A percentile compares a stretch with the other conserved stretches of the same genome.
phyloP scores from a whole-genome alignment of 208 protist genomes.

The Acanthamoeba healyi region DNA sequence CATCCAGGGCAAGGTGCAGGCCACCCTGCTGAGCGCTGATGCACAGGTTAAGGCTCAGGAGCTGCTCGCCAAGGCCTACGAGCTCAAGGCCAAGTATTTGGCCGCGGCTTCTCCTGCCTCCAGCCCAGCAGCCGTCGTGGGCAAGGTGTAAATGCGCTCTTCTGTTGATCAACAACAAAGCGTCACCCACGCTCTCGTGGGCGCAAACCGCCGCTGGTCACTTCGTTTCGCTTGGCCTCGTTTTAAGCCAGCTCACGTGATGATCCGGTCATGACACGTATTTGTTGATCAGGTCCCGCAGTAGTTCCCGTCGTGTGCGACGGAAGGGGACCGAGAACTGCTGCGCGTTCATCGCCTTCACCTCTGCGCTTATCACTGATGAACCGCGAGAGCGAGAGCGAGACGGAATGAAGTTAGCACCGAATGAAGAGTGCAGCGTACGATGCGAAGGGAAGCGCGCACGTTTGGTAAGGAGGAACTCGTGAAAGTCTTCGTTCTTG shows the following conservation, averaged over 20 bases:
- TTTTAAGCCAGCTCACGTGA: neutral
- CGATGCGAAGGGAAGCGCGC: neutral
- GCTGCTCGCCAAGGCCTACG: neutral
- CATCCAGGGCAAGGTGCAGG: neutral
- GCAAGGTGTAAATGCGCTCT: neutral
- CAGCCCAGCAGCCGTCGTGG: neutral
- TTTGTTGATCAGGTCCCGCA: neutral
- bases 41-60: neutral
- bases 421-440: too few species aligned
- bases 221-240: too few species aligned
- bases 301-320: slow-evolving; percentile 6
- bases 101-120: neutral
- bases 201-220: too few species aligned
- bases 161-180: too few species aligned
- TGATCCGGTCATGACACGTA: too few species aligned
- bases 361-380: slow-evolving; percentile 38
- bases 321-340: slow-evolving; percentile 46
- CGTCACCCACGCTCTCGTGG: too few species aligned
- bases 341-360: slow-evolving; percentile 58
- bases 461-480: slow-evolving; percentile 80
- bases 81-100: neutral
- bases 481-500: slow-evolving; percentile 56
- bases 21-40: neutral
- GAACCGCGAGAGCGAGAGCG: neutral
- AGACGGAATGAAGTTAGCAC: too few species aligned